phyloP scores from a whole-genome alignment of 2,329 filamentous ascomycete genomes.

The Moelleriella libera region DNA sequence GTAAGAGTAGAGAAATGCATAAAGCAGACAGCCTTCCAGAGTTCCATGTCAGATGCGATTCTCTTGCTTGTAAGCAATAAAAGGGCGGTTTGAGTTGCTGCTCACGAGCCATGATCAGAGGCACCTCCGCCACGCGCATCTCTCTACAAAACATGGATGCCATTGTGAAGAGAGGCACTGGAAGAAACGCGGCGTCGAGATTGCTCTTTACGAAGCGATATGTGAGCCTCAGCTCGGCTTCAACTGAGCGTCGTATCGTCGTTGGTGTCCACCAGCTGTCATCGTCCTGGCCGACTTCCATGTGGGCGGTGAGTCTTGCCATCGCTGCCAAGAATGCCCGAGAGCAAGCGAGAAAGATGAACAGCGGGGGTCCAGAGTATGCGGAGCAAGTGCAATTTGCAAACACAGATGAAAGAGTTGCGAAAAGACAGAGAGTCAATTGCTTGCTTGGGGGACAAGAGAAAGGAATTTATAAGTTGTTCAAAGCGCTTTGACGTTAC shows the following conservation, averaged over 20 bases:
- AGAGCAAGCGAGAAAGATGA: not conserved
- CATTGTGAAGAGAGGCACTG: not conserved
- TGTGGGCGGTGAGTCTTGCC: not conserved
- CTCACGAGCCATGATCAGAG: not conserved
- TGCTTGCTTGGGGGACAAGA: too few relatives aligned
- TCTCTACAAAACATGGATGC: not conserved
- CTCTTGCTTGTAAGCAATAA: not conserved
- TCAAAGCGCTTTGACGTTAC: too few relatives aligned
- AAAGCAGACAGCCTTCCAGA: not conserved
- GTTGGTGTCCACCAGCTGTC: not conserved
- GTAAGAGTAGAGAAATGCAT: not conserved
- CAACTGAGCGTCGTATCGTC: not conserved
- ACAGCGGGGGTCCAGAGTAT: too few relatives aligned
- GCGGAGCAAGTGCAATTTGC: too few relatives aligned
- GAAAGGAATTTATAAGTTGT: too few relatives aligned
- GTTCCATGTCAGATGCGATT: not conserved
- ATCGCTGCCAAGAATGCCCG: not conserved
- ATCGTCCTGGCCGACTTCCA: not conserved
- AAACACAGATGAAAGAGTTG: too few relatives aligned
- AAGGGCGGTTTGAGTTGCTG: not conserved
- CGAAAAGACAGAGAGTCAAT: too few relatives aligned
- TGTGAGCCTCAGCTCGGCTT: not conserved
- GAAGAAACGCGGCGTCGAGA: not conserved
- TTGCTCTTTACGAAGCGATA: not conserved
- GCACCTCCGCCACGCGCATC: not conserved